These are phyloP conservation scores for Aspergillus ellipticus DNA, from an alignment of 495 filamentous ascomycete genomes.

Conservation along the genomic window DNA sequence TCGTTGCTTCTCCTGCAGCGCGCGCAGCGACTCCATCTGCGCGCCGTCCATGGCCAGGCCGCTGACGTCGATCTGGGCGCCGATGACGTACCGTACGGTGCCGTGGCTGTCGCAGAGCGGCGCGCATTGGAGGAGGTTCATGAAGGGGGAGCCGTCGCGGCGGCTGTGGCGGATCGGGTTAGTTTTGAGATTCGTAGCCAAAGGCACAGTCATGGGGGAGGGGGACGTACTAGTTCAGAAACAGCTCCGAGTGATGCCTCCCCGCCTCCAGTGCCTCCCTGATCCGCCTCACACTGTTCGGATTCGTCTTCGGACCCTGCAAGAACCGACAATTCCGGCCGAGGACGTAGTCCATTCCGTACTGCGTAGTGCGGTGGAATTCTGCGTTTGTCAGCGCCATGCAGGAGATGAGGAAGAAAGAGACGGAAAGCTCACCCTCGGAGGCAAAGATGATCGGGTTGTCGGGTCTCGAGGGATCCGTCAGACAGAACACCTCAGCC, in stretches of 20 bases:
- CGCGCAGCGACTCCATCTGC: constrained; percentile 55
- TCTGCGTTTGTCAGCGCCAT: constrained; percentile 32
- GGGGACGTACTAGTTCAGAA: constrained; percentile 61
- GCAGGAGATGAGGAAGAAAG: background rate
- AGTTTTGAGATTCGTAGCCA: too few species aligned
- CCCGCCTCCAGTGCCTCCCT: constrained; percentile 51
- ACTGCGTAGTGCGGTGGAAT: constrained; percentile 62
- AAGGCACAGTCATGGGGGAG: background rate
- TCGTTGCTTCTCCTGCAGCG: constrained; percentile 29
- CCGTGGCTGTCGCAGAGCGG: constrained; percentile 59
- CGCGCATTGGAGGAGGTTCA: constrained; percentile 62
- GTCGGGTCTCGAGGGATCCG: constrained; percentile 67
- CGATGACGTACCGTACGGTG: constrained; percentile 58
- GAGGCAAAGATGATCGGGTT: constrained; percentile 79
- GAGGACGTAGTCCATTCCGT: constrained; percentile 54
- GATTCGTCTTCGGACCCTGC: constrained; percentile 54
- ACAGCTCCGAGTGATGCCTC: constrained; percentile 61
- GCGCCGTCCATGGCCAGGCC: constrained; percentile 53
- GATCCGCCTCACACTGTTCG: constrained; percentile 50
- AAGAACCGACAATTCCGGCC: constrained; percentile 63
- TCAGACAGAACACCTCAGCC: constrained; percentile 73
- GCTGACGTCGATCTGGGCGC: constrained; percentile 58
- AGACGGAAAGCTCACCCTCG: constrained; percentile 50
- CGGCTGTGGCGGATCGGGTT: constrained; percentile 33
- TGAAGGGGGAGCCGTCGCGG: constrained; percentile 60